These are phyloP conservation scores for Syzygium aromaticum DNA, from an alignment of 345 rosid genomes.

Conservation along the genomic window DNA sequence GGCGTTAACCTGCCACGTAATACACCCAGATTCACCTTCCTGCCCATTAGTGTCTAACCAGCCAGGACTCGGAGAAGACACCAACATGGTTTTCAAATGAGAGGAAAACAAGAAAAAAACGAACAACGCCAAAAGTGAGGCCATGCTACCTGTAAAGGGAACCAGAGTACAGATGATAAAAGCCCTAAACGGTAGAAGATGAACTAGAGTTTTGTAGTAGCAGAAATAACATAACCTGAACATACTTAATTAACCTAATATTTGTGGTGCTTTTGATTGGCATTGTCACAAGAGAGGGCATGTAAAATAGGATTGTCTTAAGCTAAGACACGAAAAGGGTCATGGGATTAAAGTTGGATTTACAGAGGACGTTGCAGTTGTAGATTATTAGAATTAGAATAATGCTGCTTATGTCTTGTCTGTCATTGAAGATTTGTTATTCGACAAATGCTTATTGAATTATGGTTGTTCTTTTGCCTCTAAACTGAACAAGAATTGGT, in stretches of 20 bases:
- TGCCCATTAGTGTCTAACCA: too few species aligned
- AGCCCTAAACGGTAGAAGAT: neutral
- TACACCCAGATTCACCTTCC: too few species aligned
- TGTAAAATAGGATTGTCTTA: slow-evolving; percentile 20
- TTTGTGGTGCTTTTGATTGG: neutral
- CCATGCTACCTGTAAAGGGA: too few species aligned
- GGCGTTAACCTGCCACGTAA: too few species aligned
- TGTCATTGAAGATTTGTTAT: neutral
- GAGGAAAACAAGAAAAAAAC: too few species aligned
- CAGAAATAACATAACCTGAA: neutral
- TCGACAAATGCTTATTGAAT: neutral
- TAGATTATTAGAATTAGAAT: neutral
- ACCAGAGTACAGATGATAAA: too few species aligned
- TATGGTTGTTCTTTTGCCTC: neutral
- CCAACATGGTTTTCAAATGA: too few species aligned
- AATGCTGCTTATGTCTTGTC: neutral
- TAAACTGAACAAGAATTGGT: neutral
- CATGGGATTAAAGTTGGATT: neutral
- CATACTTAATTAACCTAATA: neutral
- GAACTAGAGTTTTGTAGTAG: neutral
- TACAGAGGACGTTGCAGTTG: neutral
- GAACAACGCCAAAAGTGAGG: too few species aligned
- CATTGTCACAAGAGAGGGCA: neutral
- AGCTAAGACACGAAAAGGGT: neutral
- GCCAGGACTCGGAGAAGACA: too few species aligned